phyloP scores from a whole-genome alignment of 2,329 filamentous ascomycete species.

The Epichloe aotearoae region DNA sequence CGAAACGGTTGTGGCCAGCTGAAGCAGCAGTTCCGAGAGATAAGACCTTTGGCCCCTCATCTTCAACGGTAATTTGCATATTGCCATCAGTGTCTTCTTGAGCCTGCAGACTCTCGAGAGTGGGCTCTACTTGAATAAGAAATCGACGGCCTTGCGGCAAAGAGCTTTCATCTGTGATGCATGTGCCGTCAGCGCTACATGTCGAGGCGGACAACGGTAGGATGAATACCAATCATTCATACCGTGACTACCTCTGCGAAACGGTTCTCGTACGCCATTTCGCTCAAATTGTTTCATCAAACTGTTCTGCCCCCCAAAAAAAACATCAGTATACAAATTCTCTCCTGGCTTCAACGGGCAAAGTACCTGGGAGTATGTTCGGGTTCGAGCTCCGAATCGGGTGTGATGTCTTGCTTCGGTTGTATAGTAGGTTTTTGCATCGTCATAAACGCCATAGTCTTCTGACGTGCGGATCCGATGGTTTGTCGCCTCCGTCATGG shows the following conservation, averaged over 20 bases:
- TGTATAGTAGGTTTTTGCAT: conserved; percentile 46
- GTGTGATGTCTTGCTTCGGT: conserved; percentile 40
- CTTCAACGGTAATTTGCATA: conserved; percentile 95
- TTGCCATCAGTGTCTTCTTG: conserved; percentile 92
- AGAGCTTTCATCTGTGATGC: conserved; percentile 53
- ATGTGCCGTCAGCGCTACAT: not conserved
- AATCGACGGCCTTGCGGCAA: conserved; percentile 59
- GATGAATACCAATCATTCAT: conserved; percentile 11
- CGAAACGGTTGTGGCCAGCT: conserved; percentile 74
- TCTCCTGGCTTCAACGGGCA: not conserved
- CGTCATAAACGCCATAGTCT: conserved; percentile 40
- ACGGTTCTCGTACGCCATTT: conserved; percentile 38
- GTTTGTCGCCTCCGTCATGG: conserved; percentile 16
- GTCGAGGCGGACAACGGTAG: not conserved
- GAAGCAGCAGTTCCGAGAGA: conserved; percentile 75
- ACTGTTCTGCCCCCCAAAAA: conserved; percentile 34
- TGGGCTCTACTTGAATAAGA: conserved; percentile 74
- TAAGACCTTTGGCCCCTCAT: conserved; percentile 82
- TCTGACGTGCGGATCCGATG: conserved; percentile 24
- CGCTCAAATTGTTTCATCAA: conserved; percentile 40
- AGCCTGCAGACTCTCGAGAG: conserved; percentile 62
- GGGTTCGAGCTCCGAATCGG: conserved; percentile 35
- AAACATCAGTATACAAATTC: conserved; percentile 2
- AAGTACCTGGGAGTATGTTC: conserved; percentile 42
- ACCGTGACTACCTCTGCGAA: conserved; percentile 47